phyloP scores from a whole-genome alignment of 345 rosid species.

The Euphorbia pulcherrima region DNA sequence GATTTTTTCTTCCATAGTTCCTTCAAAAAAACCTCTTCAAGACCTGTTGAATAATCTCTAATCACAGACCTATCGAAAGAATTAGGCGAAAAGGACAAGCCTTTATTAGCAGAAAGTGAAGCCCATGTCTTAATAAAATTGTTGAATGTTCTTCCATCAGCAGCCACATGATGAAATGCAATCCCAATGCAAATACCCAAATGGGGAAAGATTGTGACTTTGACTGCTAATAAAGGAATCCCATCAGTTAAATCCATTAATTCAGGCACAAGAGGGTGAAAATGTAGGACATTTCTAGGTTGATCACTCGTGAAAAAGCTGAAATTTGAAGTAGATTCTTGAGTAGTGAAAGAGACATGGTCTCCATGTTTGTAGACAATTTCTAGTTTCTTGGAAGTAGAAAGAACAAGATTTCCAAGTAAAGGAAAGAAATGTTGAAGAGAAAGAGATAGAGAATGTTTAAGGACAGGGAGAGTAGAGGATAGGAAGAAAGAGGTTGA shows the following conservation, averaged over 20 bases:
- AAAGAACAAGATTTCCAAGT: constrained; percentile 26
- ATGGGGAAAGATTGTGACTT: constrained; percentile 35
- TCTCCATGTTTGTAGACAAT: constrained; percentile 14
- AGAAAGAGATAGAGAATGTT: constrained; percentile 43
- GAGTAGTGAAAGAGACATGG: constrained; percentile 25
- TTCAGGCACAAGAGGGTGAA: constrained; percentile 29
- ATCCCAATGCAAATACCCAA: constrained; percentile 41
- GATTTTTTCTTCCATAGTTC: constrained; percentile 26
- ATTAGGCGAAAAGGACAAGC: neutral
- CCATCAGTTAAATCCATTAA: constrained; percentile 1
- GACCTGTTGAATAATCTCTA: constrained; percentile 19
- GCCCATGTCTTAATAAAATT: constrained; percentile 44
- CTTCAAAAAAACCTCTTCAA: constrained; percentile 27
- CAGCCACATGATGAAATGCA: constrained; percentile 40
- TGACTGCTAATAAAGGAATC: constrained; percentile 32
- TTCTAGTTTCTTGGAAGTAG: constrained; percentile 10
- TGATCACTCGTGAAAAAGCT: constrained; percentile 16
- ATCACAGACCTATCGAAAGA: constrained; percentile 26
- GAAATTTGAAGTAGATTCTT: constrained; percentile 24
- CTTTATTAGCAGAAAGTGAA: constrained; percentile 10
- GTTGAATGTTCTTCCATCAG: constrained; percentile 41
- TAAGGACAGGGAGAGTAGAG: constrained; percentile 34
- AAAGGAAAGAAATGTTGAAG: constrained; percentile 46
- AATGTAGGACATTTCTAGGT: constrained; percentile 15
- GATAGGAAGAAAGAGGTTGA: constrained; percentile 31